Evolutionary conservation across 345 rosid species (phyloP), one percentile per base, ranked within the genome.

Genomic region (Barbarea vulgaris): DNA sequence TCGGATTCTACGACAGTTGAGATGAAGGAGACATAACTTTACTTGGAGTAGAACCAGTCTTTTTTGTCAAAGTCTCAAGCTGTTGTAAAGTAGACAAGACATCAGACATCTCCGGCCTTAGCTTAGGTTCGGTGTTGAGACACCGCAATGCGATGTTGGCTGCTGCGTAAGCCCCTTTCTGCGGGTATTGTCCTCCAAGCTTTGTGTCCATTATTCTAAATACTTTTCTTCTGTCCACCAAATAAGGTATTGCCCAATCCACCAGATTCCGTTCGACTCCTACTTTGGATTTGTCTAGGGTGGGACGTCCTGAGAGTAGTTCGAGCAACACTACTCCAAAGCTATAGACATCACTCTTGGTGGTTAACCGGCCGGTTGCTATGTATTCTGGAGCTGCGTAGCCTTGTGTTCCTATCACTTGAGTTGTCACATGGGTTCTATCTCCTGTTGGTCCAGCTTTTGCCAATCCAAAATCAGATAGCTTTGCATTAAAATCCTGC

Each of bases 361-460:
- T 2, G 14, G 87, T 85, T 63, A 87, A 78, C 52, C 77, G 5
- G 85, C 98, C 97, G 33, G 97, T 89, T 12, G 93, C 95, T 14
- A 94, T 85, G 59, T 94, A 94, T 70, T 94, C 98, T 0, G 96
- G 97, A 15, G 98, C 97, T 69, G 98, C 96, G 53, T 91, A 94
- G 64, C 98, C 97, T 34, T 78, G 87, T 30, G 97, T 94, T 55
- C 97, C 98, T 21, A 91, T 80, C 63, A 94, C 93, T 82, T 85
- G 88, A 31, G 98, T 94, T 21, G 96, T 90, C 67, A 94, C 97
- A 82, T 94, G 98, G 58, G 91, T 94, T 75, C 84, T 90, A 64
- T 94, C 98, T 48, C 98, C 97, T 12, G 97, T 94, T 15, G 98
- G 97, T 17, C 97, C 98, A 59, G 90, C 98, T 77, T 96, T 87